Conservation (phyloP, 78 protist genomes). For the Polysphondylium violaceum region DNA sequence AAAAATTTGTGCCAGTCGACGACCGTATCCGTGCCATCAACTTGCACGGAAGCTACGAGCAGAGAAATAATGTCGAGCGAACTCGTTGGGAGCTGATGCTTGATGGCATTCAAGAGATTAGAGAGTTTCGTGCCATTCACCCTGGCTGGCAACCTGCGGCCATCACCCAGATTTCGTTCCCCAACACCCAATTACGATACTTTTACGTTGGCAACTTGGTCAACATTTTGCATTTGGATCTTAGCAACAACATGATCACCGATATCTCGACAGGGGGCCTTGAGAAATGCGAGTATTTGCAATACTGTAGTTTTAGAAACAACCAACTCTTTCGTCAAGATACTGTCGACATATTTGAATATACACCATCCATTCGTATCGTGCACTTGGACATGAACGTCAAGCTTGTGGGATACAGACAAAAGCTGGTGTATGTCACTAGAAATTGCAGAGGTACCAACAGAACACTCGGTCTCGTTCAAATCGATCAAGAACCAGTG, state of each 20-base stretch:
- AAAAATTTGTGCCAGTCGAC: not conserved
- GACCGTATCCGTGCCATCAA: slow-evolving; percentile 21
- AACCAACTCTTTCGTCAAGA: not conserved
- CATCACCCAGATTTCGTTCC: slow-evolving; percentile 4
- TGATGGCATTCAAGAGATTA: slow-evolving; percentile 22
- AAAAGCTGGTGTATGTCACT: slow-evolving; percentile 42
- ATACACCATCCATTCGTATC: slow-evolving; percentile 52
- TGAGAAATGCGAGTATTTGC: slow-evolving; percentile 38
- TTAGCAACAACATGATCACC: not conserved
- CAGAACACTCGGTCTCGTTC: slow-evolving; percentile 62
- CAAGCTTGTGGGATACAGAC: slow-evolving; percentile 1
- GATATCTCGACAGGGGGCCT: slow-evolving; percentile 26
- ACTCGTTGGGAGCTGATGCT: slow-evolving; percentile 53
- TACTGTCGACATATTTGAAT: slow-evolving; percentile 18
- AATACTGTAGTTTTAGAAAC: not conserved
- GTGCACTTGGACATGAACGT: slow-evolving; percentile 9
- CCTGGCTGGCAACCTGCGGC: slow-evolving; percentile 68
- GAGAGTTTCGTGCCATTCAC: slow-evolving; percentile 15
- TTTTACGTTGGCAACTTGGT: slow-evolving; percentile 46
- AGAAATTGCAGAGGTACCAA: slow-evolving; percentile 72
- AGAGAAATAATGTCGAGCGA: slow-evolving; percentile 3
- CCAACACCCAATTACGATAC: not conserved
- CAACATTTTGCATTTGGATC: slow-evolving; percentile 19
- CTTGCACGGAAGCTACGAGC: not conserved
- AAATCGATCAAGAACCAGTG: slow-evolving; percentile 31